A percentile compares a stretch with the other conserved stretches of the same genome.
These are phyloP conservation scores for Alternaria sp. DNA, from an alignment of 2,329 filamentous ascomycete species.

Conservation along the genomic window DNA sequence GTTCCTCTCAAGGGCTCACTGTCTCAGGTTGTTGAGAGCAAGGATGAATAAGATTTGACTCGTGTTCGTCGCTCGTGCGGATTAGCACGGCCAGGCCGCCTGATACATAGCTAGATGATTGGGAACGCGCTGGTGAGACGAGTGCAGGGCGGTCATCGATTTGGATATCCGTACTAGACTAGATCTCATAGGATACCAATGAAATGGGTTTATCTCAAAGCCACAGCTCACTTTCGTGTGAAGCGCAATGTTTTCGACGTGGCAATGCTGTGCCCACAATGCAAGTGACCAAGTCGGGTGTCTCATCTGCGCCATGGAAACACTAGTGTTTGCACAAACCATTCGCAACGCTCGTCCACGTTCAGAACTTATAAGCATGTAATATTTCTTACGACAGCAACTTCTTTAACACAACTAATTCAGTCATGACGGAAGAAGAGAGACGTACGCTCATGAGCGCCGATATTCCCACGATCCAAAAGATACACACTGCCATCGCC, in stretches of 20 bases:
- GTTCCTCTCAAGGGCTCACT: not conserved
- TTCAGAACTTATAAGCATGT: not conserved
- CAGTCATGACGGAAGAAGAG: not conserved
- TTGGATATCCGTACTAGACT: no score
- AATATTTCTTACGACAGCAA: not conserved
- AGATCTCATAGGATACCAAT: not conserved
- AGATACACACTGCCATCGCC: not conserved
- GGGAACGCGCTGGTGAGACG: not conserved
- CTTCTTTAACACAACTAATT: not conserved
- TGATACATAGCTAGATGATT: not conserved
- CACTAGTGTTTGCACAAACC: not conserved
- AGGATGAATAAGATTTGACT: constrained; percentile 1
- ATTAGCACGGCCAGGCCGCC: not conserved
- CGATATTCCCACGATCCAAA: not conserved
- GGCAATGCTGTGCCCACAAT: not conserved
- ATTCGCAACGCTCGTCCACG: not conserved
- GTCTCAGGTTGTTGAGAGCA: constrained; percentile 8
- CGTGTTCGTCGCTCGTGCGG: not conserved
- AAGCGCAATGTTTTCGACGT: not conserved
- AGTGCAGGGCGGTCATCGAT: not conserved
- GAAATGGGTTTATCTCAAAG: not conserved
- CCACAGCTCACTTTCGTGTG: not conserved
- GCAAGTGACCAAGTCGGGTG: not conserved
- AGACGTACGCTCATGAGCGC: not conserved
- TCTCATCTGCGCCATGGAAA: not conserved